Evolutionary conservation across 139 green algal genomes (phyloP).

Genomic region (Picochlorum sp.): DNA sequence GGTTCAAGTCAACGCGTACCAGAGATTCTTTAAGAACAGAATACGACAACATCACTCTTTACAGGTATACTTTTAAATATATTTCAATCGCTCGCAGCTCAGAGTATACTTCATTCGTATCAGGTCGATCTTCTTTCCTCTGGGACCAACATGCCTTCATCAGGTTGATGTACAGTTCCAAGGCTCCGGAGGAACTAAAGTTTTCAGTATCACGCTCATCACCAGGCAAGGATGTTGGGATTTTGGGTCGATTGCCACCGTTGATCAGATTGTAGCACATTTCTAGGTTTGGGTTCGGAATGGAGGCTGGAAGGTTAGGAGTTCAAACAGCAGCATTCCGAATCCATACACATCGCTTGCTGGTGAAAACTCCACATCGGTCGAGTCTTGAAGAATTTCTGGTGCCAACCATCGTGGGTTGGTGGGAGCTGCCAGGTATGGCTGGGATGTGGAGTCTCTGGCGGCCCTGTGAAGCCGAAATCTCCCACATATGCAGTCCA

Average conservation of each 20-base stretch:
- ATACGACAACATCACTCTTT: not conserved
- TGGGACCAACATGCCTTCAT: constrained; percentile 20
- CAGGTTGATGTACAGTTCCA: constrained; percentile 4
- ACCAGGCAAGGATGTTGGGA: not conserved
- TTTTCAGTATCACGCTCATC: constrained; percentile 5
- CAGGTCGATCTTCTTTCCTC: constrained; percentile 28
- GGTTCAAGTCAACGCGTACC: not conserved
- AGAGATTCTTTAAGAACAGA: not conserved
- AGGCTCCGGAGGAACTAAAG: not conserved
- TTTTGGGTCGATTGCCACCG: not conserved
- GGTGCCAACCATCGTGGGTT: constrained; percentile 14
- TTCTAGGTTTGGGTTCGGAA: not conserved
- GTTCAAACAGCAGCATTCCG: constrained; percentile 12
- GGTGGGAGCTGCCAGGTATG: not conserved
- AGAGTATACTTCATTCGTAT: constrained; percentile 46
- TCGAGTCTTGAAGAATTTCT: constrained; percentile 2
- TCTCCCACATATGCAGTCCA: not conserved
- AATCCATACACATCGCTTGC: constrained; percentile 16
- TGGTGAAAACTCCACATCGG: not conserved
- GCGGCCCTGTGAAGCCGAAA: constrained; percentile 7
- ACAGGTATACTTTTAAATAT: not conserved
- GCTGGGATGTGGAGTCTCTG: not conserved
- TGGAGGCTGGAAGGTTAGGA: constrained; percentile 4
- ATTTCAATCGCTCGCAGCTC: not conserved
- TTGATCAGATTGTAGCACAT: not conserved